Evolutionary conservation across 2,329 filamentous ascomycete species (phyloP).

Genomic region (Ophiostoma australiae): DNA sequence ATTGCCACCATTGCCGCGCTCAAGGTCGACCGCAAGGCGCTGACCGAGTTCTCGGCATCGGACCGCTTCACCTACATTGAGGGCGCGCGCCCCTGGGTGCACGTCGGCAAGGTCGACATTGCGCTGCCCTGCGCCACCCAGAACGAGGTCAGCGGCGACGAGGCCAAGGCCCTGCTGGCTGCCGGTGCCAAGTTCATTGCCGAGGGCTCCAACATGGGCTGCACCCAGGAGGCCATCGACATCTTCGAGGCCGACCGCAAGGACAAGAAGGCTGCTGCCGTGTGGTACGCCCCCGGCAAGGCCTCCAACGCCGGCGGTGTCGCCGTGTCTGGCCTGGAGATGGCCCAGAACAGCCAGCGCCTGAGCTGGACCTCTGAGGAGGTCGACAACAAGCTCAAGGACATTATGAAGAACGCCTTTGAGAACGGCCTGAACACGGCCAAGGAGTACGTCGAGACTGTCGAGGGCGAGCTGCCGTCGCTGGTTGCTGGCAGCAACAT

Average conservation of each 20-base stretch:
- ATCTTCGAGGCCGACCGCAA: slow-evolving; percentile 77
- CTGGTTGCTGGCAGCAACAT: slow-evolving; percentile 95
- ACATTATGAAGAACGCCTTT: slow-evolving; percentile 94
- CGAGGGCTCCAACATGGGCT: slow-evolving; percentile 98
- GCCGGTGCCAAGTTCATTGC: slow-evolving; percentile 80
- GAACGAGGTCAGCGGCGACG: slow-evolving; percentile 92
- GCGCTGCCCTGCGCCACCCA: slow-evolving; percentile 91
- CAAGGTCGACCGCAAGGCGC: slow-evolving; percentile 80
- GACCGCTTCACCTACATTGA: slow-evolving; percentile 78
- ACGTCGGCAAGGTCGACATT: slow-evolving; percentile 84
- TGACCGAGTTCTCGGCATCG: slow-evolving; percentile 63
- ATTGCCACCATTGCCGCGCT: slow-evolving; percentile 73
- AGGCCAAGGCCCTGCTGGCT: slow-evolving; percentile 75
- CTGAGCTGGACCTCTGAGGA: slow-evolving; percentile 82
- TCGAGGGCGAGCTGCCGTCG: slow-evolving; percentile 79
- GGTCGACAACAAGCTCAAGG: slow-evolving; percentile 85
- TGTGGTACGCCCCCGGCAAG: slow-evolving; percentile 98
- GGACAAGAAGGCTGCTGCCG: slow-evolving; percentile 59
- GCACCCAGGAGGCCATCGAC: slow-evolving; percentile 91
- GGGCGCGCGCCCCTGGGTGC: slow-evolving; percentile 83
- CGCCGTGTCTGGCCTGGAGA: slow-evolving; percentile 94
- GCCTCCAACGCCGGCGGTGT: slow-evolving; percentile 97
- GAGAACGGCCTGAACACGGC: slow-evolving; percentile 82
- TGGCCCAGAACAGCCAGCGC: slow-evolving; percentile 92
- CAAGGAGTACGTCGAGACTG: slow-evolving; percentile 74